Conservation (phyloP, 2,329 filamentous ascomycete species). For the Hawksworthiomyces lignivorus region DNA sequence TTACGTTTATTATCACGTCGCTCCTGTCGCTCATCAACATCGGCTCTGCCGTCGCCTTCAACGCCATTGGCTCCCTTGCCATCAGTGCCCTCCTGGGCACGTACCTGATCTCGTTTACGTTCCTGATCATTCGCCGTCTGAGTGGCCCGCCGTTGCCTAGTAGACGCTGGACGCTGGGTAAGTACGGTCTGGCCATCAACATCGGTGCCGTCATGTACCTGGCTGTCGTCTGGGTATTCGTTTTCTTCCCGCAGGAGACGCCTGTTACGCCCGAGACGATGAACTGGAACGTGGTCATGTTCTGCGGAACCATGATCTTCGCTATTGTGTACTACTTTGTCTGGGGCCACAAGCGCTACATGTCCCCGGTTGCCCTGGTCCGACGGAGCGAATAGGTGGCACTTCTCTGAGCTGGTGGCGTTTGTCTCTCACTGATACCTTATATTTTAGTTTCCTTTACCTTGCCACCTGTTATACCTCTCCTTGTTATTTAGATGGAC, state of each 20-base stretch:
- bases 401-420: too few species aligned
- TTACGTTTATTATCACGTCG: constrained; percentile 37
- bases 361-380: constrained; percentile 17
- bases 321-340: constrained; percentile 31
- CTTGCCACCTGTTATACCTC: too few species aligned
- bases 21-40: constrained; percentile 43
- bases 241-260: constrained; percentile 36
- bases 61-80: constrained; percentile 44
- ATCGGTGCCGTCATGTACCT: constrained; percentile 35
- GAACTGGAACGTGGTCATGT: constrained; percentile 44
- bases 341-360: constrained; percentile 18
- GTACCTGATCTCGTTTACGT: constrained; percentile 41
- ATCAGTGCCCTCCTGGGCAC: constrained; percentile 42
- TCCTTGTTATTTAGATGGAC: too few species aligned
- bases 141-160: constrained; percentile 28
- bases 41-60: constrained; percentile 42
- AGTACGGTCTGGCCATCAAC: constrained; percentile 34
- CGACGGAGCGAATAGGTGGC: constrained; percentile 11
- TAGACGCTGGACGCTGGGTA: constrained; percentile 34
- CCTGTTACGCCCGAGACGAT: constrained; percentile 31
- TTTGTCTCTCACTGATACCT: too few species aligned
- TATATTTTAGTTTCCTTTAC: constrained; percentile 4
- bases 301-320: constrained; percentile 29
- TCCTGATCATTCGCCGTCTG: constrained; percentile 35
- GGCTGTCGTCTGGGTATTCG: constrained; percentile 38